Evolutionary conservation across 768 basidiomycete genomes (phyloP), one percentile per base, ranked within the genome.

Genomic region (Kondoa subrosea): DNA sequence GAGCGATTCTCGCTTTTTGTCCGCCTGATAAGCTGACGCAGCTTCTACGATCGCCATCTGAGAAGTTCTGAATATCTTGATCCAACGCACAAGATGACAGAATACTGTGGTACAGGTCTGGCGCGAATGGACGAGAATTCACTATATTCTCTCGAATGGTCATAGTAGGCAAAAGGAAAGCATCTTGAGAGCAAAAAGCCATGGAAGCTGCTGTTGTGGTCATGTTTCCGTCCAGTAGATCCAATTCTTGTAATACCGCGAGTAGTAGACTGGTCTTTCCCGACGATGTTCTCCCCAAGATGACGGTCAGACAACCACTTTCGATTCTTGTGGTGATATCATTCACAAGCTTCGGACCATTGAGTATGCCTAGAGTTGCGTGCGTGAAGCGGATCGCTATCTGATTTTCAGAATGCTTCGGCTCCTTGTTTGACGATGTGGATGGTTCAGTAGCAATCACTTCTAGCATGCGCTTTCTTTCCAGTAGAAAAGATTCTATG

Each of bases 181-280:
- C 57, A 33, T 69, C 68, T 34, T 69, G 68, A 4, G 68, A 56
- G 34, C 68, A 69, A 32, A 33, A 69, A 34, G 57, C 66, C 8
- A 62, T 31, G 14, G 67, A 61, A 1, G 14, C 21, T 12, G 32
- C 50, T 26, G n/a, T 62, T 3, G 57, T 34, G 57, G 56, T 60
- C 1, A 27, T 14, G 4, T 62, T 27, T 3, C 14, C 32, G 29
- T 58, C 68, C 2, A n/a, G 21, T 25, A 63, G 29, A 40, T 69
- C 60, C 32, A 68, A 33, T 56, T 69, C 68, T 14, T 67, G 68
- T 34, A 69, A 34, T 8, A 69, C 29, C 3, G 61, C 68, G n/a
- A 68, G 68, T 21, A 69, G 67, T n/a, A 69, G 58, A 26, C 21
- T 58, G 25, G 56, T 56, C 29, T 69, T 69, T 56, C 68, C 68